phyloP scores from a whole-genome alignment of 345 rosid genomes.

The Camelina sativa region DNA sequence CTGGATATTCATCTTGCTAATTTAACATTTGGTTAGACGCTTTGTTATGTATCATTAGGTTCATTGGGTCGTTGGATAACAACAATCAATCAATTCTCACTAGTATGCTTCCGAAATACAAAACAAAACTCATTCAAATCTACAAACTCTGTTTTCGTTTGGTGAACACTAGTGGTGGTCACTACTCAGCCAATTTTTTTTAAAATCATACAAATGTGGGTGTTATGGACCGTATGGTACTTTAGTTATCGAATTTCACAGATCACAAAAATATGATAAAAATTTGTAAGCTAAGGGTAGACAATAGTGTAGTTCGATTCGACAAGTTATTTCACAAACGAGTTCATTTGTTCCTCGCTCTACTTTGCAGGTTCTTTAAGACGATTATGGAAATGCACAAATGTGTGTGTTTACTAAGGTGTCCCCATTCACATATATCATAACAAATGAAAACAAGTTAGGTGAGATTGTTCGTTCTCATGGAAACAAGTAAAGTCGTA shows the following conservation, averaged over 20 bases:
- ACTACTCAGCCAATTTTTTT: not conserved
- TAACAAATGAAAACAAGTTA: too few species aligned
- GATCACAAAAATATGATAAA: not conserved
- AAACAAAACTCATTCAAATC: not conserved
- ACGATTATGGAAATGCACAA: too few species aligned
- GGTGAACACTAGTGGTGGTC: not conserved
- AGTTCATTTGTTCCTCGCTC: too few species aligned
- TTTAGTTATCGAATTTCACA: not conserved
- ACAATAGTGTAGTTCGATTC: not conserved
- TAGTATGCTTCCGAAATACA: not conserved
- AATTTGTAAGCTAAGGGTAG: not conserved
- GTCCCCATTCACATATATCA: too few species aligned
- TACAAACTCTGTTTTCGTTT: slow-evolving; percentile 1
- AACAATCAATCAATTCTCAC: not conserved
- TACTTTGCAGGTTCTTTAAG: too few species aligned
- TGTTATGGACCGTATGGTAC: not conserved
- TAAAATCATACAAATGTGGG: not conserved
- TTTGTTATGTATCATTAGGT: not conserved
- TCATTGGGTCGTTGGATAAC: not conserved
- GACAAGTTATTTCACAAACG: not conserved
- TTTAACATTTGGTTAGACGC: not conserved
- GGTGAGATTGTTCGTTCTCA: too few species aligned
- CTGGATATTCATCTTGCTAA: not conserved
- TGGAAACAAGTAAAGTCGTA: too few species aligned
- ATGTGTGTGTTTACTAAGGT: too few species aligned